A percentile compares a stretch with the other conserved stretches of the same genome.
phyloP scores from a whole-genome alignment of 495 filamentous ascomycete species.

The Pseudoneurospora amorphoporcata region DNA sequence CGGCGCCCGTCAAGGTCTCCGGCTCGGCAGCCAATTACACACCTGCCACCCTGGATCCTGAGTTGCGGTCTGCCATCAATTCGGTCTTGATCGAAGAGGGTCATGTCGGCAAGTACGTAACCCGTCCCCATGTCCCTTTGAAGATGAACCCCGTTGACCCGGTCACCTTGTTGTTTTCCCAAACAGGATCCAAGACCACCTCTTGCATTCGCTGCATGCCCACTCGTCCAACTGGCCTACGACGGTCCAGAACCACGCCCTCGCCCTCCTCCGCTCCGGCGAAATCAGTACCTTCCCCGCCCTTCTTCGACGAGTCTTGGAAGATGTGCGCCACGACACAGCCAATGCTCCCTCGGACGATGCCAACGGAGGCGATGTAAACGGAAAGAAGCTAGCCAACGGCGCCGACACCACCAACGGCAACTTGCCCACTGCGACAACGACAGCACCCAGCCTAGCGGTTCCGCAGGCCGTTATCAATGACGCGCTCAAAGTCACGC shows the following conservation, averaged over 20 bases:
- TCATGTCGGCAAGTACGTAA: conserved; percentile 35
- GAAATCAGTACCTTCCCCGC: conserved; percentile 42
- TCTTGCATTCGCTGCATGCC: conserved; percentile 42
- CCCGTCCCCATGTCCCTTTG: not conserved
- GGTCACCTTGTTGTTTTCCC: not conserved
- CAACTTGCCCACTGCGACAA: conserved; percentile 8
- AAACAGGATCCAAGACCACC: conserved; percentile 44
- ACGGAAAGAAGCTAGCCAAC: conserved; percentile 12
- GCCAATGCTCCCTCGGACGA: conserved; percentile 13
- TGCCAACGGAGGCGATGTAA: conserved; percentile 15
- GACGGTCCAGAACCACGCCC: conserved; percentile 39
- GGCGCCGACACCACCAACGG: conserved; percentile 16
- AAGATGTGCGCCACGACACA: conserved; percentile 42
- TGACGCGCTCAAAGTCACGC: conserved; percentile 41
- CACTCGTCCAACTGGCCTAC: conserved; percentile 45
- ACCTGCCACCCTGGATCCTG: conserved; percentile 38
- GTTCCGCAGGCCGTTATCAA: conserved; percentile 41
- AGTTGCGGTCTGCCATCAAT: conserved; percentile 46
- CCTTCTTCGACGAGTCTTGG: conserved; percentile 41
- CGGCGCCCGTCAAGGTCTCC: conserved; percentile 43
- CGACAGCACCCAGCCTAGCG: conserved; percentile 26
- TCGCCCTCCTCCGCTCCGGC: conserved; percentile 42
- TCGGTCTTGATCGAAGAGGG: conserved; percentile 36
- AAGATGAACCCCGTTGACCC: not conserved
- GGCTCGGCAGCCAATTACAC: conserved; percentile 39